Evolutionary conservation across 495 filamentous ascomycete genomes (phyloP), one percentile per base, ranked within the genome.

Genomic region (Hamigera avellanea): DNA sequence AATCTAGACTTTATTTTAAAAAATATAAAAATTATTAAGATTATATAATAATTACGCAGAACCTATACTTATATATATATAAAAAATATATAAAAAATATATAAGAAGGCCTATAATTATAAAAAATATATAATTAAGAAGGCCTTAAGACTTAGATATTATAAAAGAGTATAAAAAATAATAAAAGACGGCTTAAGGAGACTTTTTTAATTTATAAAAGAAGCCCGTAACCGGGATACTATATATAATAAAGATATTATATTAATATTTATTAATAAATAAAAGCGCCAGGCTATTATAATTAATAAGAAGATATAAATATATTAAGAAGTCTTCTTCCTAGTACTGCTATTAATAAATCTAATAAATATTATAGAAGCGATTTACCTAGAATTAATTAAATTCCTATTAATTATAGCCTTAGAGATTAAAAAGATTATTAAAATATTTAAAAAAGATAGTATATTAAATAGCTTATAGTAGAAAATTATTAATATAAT

Each of bases 301-400:
- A 16, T 14, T 1, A 14, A 28, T 14, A 25, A 44, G 19, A 58
- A 58, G 26, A 42, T 34, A 1, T 25, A 46, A 5, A 27, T 35
- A 3, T 38, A 54, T 8, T 42, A 26, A 1, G 16, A 39, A 5
- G 41, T 28, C 23, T 55, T 60, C 48, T 61, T 58, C 25, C 48
- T 44, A 2, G 23, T 30, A 14, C 42, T 37, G 2, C 41, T 39
- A 1, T 0, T 9, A 14, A 46, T 45, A 4, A 42, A 59, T 34
- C 51, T 59, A 4, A 38, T 29, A 2, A 44, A 42, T 35, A 50
- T 62, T 19, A 14, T 29, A 19, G 23, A 14, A 25, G 37, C 27
- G 19, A 21, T 23, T 3, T 49, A 49, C 30, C 49, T 44, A 21
- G 12, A 12, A 12, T 34, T 26, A 9, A 39, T 55, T 9, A 32